phyloP scores from a whole-genome alignment of 176 grass and related monocot species.

The Aegilops bicornis region DNA sequence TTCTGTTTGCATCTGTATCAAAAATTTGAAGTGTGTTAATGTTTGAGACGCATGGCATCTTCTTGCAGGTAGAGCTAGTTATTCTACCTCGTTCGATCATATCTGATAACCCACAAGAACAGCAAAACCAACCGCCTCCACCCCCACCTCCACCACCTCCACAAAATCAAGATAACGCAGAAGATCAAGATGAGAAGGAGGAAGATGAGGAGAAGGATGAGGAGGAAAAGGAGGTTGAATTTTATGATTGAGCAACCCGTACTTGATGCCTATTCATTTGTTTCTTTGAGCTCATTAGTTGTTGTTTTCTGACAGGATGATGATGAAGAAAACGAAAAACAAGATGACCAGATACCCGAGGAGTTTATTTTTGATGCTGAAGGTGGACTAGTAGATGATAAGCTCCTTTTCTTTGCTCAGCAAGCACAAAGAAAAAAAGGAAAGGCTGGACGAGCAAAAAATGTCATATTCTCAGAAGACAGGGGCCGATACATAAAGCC shows the following conservation, averaged over 20 bases:
- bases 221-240: conserved; percentile 85
- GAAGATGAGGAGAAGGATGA: conserved; percentile 86
- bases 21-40: background rate
- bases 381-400: conserved; percentile 90
- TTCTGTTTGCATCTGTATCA: background rate
- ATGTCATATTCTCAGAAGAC: conserved; percentile 98
- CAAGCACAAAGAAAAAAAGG: conserved; percentile 90
- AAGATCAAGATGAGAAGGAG: conserved; percentile 91
- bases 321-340: conserved; percentile 92
- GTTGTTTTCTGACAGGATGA: conserved; percentile 52
- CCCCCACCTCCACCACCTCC: conserved; percentile 84
- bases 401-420: conserved; percentile 97
- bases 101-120: conserved; percentile 88
- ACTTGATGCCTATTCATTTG: conserved; percentile 24
- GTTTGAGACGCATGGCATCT: conserved; percentile 2
- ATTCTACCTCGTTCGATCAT: conserved; percentile 89
- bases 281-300: conserved; percentile 15
- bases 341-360: conserved; percentile 87
- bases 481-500: conserved; percentile 91
- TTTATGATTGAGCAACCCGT: conserved; percentile 20
- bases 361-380: conserved; percentile 99
- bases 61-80: conserved; percentile 95
- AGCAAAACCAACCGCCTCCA: conserved; percentile 84
- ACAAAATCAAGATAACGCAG: conserved; percentile 81
- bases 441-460: conserved; percentile 97